Evolutionary conservation across 352 stramenopile genomes (phyloP).

Genomic region (Phytophthora sp.): DNA sequence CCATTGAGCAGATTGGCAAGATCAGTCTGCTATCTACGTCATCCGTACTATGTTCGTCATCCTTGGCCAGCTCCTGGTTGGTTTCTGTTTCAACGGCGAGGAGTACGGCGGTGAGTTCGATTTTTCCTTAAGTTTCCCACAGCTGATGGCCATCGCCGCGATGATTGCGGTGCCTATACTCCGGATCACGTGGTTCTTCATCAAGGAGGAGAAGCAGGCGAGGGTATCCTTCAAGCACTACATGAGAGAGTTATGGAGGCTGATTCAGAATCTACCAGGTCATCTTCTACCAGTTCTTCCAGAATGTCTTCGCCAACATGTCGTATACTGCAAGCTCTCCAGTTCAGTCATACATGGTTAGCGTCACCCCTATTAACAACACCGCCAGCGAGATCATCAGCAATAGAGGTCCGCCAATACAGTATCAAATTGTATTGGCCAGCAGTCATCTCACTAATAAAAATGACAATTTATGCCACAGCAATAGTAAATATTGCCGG

Average conservation of each 20-base stretch:
- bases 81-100: too few relatives aligned
- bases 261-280: background rate
- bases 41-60: background rate
- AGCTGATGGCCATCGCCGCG: background rate
- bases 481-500: too few relatives aligned
- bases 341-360: background rate
- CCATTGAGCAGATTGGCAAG: too few relatives aligned
- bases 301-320: background rate
- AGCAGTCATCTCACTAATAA: too few relatives aligned
- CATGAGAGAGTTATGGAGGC: background rate
- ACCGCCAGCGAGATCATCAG: background rate
- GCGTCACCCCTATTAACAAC: background rate
- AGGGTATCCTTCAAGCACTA: background rate
- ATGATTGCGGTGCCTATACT: background rate
- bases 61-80: background rate
- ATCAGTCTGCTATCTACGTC: too few relatives aligned
- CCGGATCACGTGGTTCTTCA: background rate
- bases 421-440: too few relatives aligned
- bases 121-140: too few relatives aligned
- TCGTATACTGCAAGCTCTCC: background rate
- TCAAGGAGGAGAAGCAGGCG: background rate
- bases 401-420: too few relatives aligned
- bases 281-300: background rate
- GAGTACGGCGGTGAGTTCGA: too few relatives aligned
- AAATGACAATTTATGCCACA: too few relatives aligned